phyloP scores from a whole-genome alignment of 306 rosid genomes.

The Prunus salicina region DNA sequence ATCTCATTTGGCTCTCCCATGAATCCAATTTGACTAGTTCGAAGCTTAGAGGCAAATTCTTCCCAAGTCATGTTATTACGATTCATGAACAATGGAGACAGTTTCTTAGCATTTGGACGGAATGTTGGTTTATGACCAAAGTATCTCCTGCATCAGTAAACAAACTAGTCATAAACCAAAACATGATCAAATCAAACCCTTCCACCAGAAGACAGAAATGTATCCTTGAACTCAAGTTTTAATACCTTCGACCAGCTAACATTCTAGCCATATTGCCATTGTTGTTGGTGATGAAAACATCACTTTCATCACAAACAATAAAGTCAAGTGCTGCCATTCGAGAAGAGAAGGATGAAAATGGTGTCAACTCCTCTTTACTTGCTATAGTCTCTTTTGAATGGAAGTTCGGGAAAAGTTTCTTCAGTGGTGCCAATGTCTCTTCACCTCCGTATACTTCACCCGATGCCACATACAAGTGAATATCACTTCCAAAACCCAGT shows the following conservation, averaged over 20 bases:
- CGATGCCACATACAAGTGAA: constrained; percentile 85
- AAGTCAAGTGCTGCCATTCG: constrained; percentile 96
- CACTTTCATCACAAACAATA: constrained; percentile 74
- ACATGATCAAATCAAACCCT: not conserved
- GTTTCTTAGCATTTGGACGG: constrained; percentile 75
- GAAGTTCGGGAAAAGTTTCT: constrained; percentile 69
- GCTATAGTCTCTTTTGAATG: constrained; percentile 80
- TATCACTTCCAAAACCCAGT: constrained; percentile 65
- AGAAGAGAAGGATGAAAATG: constrained; percentile 73
- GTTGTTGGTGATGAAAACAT: constrained; percentile 82
- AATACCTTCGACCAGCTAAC: constrained; percentile 85
- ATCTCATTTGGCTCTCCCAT: constrained; percentile 91
- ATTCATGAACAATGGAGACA: constrained; percentile 49
- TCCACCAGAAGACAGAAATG: not conserved
- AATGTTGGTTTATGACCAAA: constrained; percentile 85
- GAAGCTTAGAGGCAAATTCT: constrained; percentile 62
- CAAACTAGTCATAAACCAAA: not conserved
- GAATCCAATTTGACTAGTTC: constrained; percentile 69
- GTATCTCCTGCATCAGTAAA: constrained; percentile 66
- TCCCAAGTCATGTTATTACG: constrained; percentile 66
- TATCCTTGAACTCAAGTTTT: not conserved
- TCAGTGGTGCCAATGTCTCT: constrained; percentile 70
- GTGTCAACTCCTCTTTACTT: constrained; percentile 62
- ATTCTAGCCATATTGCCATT: constrained; percentile 98
- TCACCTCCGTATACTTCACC: constrained; percentile 91